Percentiles rank a stretch among this genome's conserved stretches.
These are phyloP conservation scores for Aspergillus vadensis DNA, from an alignment of 2,329 filamentous ascomycete species.

Conservation along the genomic window DNA sequence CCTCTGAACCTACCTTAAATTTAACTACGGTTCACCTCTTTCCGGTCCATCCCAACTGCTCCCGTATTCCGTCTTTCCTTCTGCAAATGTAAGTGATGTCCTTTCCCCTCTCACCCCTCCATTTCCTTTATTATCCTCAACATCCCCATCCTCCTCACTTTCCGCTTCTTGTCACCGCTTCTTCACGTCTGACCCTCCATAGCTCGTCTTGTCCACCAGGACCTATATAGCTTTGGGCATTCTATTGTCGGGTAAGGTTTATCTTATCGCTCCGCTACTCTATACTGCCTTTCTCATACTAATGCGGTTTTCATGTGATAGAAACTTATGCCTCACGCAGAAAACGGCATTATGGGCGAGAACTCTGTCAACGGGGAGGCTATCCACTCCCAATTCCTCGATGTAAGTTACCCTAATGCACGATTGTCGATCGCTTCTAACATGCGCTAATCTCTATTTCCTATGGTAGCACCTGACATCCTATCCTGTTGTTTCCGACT, in stretches of 20 bases:
- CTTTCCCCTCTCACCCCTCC: constrained; percentile 5
- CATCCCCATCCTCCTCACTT: background rate
- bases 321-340: constrained; percentile 52
- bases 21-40: constrained; percentile 18
- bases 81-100: constrained; percentile 10
- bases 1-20: constrained; percentile 11
- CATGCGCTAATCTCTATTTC: constrained; percentile 22
- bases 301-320: background rate
- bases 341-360: constrained; percentile 49
- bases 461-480: constrained; percentile 71
- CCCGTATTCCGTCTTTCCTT: constrained; percentile 1
- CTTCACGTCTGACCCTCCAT: background rate
- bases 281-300: background rate
- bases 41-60: constrained; percentile 11
- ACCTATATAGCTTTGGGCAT: background rate
- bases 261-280: background rate
- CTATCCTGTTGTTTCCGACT: constrained; percentile 81
- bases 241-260: background rate
- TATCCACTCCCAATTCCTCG: constrained; percentile 51
- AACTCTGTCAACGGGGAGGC: constrained; percentile 54
- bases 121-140: background rate
- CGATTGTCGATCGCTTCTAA: constrained; percentile 17
- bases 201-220: background rate
- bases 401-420: constrained; percentile 30
- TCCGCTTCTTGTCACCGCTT: background rate